Evolutionary conservation across 495 filamentous ascomycete genomes (phyloP), one percentile per base, ranked within the genome.

Genomic region (Neurospora sp.): DNA sequence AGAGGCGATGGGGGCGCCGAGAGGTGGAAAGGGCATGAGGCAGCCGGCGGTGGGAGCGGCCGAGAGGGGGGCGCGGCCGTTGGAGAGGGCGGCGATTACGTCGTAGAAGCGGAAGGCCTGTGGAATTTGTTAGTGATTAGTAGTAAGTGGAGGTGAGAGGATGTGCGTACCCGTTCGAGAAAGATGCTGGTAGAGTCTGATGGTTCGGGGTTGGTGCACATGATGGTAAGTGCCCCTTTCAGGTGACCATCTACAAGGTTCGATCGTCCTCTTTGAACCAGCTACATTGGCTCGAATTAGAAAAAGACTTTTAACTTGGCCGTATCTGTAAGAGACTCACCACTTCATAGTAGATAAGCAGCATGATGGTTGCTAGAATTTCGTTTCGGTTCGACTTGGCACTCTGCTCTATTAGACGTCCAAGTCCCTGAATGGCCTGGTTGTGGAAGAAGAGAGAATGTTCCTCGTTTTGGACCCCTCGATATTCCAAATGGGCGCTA

Each of bases 101-200:
- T 90, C 88, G 79, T 90, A 90, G 74, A 89, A 90, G 7, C 88
- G 84, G 72, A 90, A 90, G 4, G 88, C 88, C 86, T 89, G 41
- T 22, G 22, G 3, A 27, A 20, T 39, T 7, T 41, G 59, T 71
- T 18, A 73, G 74, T 18, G 37, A 18, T 35, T 2, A 9, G 39
- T 40, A 31, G 16, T 1, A 70, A 44, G 14, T 41, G 9, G 20
- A 65, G 31, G 42, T 31, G 3, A 31, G 31, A 31, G 31, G 31
- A 31, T 35, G 35, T 8, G 81, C 86, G 38, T 80, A 89, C 88
- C 16, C 87, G 83, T 79, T 89, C 88, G 12, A 90, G 77, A 72
- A 90, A 90, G 22, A 83, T 76, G 71, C 83, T 83, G 0, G 87
- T 87, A 6, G 87, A 82, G 46, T 85, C 85, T 2, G 83, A 78